Base-by-base conservation (phyloP, 169 alveolate species). In the Plasmodium fragile region DNA sequence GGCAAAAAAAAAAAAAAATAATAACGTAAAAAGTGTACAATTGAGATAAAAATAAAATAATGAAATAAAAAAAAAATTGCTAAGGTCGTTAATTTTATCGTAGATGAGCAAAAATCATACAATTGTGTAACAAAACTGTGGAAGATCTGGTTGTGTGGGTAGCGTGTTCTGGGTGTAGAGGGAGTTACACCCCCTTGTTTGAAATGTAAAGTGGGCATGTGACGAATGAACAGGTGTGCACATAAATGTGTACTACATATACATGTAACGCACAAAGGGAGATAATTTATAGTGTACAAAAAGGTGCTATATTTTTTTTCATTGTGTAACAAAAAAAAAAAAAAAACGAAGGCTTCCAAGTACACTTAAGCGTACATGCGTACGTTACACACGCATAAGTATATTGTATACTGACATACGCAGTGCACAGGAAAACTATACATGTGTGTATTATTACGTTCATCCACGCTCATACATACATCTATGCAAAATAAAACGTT, bases 101-200 rank as follows among this genome's bases (percentile, higher is more conserved):
- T 65, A 22, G 75, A 65, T 65, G 16, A 1, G n/a, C 75, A 65
- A 65, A 65, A 65, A 65, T n/a, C 75, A 65, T 65, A 39, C 75
- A 65, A 65, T 22, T 65, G 41, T 65, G 75, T 18, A 65, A 65
- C 75, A 65, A 65, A 65, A 65, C 16, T 65, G 75, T 65, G 59
- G 59, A 49, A 13, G 59, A 49, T 49, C 59, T n/a, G 59, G 59
- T 18, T 18, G 59, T 10, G n/a, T 59, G 73, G 25, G 25, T 4
- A 34, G 6, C 32, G 32, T 59, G 73, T n/a, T 59, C 73, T 59
- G 73, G 73, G 25, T 65, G 75, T 65, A 65, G 75, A 65, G 36
- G 4, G 36, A 65, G 75, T 65, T 65, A 18, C 75, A 65, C 11
- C 41, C 75, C 36, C 75, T 65, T 65, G 36, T 16, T 65, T 34